These are phyloP conservation scores for Fremontodendron californicum DNA, from an alignment of 345 rosid genomes.

Conservation along the genomic window DNA sequence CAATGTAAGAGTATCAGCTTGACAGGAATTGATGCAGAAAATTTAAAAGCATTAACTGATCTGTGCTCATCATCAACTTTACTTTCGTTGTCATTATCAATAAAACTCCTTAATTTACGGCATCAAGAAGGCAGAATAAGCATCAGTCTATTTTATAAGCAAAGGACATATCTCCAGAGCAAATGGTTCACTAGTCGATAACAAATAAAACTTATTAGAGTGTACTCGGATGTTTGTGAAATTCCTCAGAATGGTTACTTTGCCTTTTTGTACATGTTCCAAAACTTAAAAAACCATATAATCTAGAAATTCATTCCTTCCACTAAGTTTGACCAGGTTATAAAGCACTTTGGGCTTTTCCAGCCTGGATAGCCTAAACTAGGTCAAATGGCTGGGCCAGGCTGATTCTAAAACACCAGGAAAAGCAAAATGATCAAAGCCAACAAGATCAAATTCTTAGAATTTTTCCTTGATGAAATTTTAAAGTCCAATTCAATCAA, in stretches of 20 bases:
- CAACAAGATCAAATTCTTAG: not conserved
- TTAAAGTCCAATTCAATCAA: not conserved
- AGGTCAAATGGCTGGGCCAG: not conserved
- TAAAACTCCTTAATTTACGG: not conserved
- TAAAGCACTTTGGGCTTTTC: not conserved
- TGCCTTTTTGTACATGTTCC: not conserved
- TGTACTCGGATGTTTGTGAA: not conserved
- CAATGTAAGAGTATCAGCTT: not conserved
- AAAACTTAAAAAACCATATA: not conserved
- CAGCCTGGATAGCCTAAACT: not conserved
- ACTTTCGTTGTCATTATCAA: not conserved
- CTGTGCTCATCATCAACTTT: not conserved
- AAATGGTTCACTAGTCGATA: not conserved
- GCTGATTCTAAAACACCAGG: not conserved
- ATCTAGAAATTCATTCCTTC: not conserved
- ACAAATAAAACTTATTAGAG: not conserved
- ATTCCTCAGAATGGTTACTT: not conserved
- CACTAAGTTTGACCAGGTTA: not conserved
- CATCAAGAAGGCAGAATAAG: not conserved
- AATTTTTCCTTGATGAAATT: not conserved
- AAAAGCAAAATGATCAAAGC: not conserved
- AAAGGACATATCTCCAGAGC: not conserved
- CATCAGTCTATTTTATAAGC: not conserved
- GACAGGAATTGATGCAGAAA: not conserved
- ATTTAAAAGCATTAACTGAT: not conserved